Evolutionary conservation across 805 yeast genomes (phyloP), one percentile per base, ranked within the genome.

Genomic region (Ogataea pilisensis): DNA sequence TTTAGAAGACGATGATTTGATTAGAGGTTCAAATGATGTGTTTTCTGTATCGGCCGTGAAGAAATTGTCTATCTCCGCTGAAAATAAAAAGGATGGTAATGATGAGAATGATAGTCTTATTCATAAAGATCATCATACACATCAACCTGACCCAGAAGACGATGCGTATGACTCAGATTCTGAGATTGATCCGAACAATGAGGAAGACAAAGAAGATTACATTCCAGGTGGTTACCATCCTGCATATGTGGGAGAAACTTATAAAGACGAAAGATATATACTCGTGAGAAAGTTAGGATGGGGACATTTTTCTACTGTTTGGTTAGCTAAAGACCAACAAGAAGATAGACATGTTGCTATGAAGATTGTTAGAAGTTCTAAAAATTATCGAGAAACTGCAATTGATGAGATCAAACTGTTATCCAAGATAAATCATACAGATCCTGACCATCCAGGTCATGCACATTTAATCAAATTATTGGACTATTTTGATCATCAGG

Each of bases 241-340:
- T 0, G 93, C 95, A 11, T 79, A 65, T 49, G 79, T 88, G 37
- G 98, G 98, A 5, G 99, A 95, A 60, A 64, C 65, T 18, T 91
- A 83, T 63, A 85, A 87, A 53, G 70, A 84, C 41, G 54, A 51
- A 8, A 76, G 85, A 44, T 93, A 93, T 60, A 72, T 81, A 2
- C 64, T 93, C 36, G 90, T 86, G 24, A 76, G 98, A 45, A 93
- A 93, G 59, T 69, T 93, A 4, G 99, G 99, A 0, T 93, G 99
- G 99, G 99, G 99, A 27, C 97, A 93, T 64, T 93, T 93, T 59
- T 83, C 95, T 21, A 93, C 96, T 1, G 97, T 87, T 18, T 90
- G 96, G 97, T 69, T 86, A 22, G 98, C 96, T 4, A 73, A 66
- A 45, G 70, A 68, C 38, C 82, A 78, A 43, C 71, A 68, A 46